These are phyloP conservation scores for Lachnellula cervina DNA, from an alignment of 2,329 filamentous ascomycete species.

Conservation along the genomic window DNA sequence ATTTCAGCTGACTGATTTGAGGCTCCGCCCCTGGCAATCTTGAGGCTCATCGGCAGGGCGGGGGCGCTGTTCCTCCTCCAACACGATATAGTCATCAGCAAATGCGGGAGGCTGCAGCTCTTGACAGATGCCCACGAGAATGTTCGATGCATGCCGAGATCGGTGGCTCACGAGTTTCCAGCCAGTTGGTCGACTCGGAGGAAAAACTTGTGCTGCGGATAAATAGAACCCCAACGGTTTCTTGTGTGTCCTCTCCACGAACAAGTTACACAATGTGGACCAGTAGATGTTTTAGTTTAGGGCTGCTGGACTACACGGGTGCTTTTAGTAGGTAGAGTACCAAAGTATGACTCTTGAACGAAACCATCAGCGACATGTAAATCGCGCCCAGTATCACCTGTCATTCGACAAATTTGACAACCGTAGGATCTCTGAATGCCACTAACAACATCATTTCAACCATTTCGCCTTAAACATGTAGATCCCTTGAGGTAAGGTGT, in stretches of 20 bases:
- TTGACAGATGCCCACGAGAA: neutral
- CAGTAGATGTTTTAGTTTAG: neutral
- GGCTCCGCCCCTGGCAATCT: neutral
- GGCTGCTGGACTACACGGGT: neutral
- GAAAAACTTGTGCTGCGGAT: neutral
- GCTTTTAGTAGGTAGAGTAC: neutral
- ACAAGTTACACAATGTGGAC: neutral
- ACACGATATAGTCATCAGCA: neutral
- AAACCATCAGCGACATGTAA: neutral
- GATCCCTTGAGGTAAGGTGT: neutral
- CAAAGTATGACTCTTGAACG: neutral
- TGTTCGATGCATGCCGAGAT: neutral
- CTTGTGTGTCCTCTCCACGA: neutral
- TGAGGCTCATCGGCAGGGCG: neutral
- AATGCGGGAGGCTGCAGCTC: neutral
- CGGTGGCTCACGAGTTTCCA: neutral
- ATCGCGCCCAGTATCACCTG: neutral
- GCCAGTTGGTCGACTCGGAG: neutral
- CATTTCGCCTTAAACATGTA: neutral
- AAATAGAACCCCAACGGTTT: neutral
- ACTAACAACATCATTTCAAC: neutral
- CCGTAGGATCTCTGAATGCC: neutral
- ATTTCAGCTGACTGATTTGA: neutral
- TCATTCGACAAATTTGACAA: too few relatives aligned
- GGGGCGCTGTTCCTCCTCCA: neutral